Conservation (phyloP, 2,329 filamentous ascomycete genomes). For the Calonectria ilicicola region DNA sequence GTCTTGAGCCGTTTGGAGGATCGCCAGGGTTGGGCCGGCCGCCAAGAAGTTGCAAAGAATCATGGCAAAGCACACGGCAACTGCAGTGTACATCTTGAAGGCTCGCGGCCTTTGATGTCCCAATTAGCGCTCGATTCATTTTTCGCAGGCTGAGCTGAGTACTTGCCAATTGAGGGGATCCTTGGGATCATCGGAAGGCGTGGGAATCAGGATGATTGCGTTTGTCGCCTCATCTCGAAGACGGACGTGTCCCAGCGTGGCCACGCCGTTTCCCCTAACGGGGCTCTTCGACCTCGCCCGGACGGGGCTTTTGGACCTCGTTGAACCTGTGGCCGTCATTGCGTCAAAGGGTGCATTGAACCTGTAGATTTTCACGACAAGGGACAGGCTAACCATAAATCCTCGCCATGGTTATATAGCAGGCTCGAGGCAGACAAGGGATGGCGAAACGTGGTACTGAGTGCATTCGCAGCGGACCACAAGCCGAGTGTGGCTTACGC, state of each 20-base stretch:
- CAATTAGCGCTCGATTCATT: background rate
- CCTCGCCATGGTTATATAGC: background rate
- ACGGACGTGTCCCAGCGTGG: conserved; percentile 26
- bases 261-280: background rate
- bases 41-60: conserved; percentile 32
- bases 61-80: conserved; percentile 28
- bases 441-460: conserved; percentile 4
- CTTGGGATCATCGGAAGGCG: conserved; percentile 58
- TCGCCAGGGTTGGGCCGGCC: conserved; percentile 28
- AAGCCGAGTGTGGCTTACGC: conserved; percentile 6
- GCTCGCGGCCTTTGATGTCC: conserved; percentile 46
- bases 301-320: background rate
- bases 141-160: background rate
- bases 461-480: conserved; percentile 13
- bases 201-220: conserved; percentile 62
- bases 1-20: conserved; percentile 23
- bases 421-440: conserved; percentile 1
- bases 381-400: background rate
- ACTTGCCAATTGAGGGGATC: conserved; percentile 58
- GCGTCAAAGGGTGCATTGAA: background rate
- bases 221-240: conserved; percentile 41
- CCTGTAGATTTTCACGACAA: background rate
- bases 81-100: conserved; percentile 29
- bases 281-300: background rate
- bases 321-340: background rate